Conservation (phyloP, 1,284 basidiomycete species). For the Naganishia sp. region DNA sequence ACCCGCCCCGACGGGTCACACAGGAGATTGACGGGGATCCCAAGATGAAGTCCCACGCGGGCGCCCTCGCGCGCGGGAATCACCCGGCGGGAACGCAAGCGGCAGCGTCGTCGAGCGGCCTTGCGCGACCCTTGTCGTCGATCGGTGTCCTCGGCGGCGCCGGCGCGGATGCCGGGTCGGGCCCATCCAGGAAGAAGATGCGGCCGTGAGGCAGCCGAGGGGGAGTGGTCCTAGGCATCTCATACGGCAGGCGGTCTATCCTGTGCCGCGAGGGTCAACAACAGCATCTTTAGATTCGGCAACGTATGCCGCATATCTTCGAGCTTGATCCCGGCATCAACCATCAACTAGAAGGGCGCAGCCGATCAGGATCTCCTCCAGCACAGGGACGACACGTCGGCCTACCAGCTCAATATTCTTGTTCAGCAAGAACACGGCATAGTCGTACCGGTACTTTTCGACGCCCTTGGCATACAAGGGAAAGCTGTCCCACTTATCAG, state of each 20-base stretch:
- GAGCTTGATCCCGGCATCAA: constrained; percentile 78
- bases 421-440: constrained; percentile 94
- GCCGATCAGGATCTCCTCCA: neutral
- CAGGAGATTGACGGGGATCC: constrained; percentile 58
- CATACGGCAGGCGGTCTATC: constrained; percentile 12
- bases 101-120: neutral
- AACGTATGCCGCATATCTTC: constrained; percentile 93
- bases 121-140: constrained; percentile 2
- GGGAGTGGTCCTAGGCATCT: neutral
- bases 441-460: constrained; percentile 95
- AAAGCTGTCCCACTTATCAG: constrained; percentile 62
- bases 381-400: neutral
- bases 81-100: neutral
- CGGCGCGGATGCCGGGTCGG: too few relatives aligned
- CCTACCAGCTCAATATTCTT: constrained; percentile 93
- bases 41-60: constrained; percentile 52
- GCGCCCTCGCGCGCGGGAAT: neutral
- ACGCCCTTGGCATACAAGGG: constrained; percentile 91
- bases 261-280: constrained; percentile 66
- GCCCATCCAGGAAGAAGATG: constrained; percentile 9
- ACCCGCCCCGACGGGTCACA: constrained; percentile 57
- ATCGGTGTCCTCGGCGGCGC: constrained; percentile 14
- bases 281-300: constrained; percentile 90
- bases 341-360: constrained; percentile 69
- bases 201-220: neutral